These are phyloP conservation scores for Ascochyta clinopodiicola DNA, from an alignment of 2,329 filamentous ascomycete species.

Conservation along the genomic window DNA sequence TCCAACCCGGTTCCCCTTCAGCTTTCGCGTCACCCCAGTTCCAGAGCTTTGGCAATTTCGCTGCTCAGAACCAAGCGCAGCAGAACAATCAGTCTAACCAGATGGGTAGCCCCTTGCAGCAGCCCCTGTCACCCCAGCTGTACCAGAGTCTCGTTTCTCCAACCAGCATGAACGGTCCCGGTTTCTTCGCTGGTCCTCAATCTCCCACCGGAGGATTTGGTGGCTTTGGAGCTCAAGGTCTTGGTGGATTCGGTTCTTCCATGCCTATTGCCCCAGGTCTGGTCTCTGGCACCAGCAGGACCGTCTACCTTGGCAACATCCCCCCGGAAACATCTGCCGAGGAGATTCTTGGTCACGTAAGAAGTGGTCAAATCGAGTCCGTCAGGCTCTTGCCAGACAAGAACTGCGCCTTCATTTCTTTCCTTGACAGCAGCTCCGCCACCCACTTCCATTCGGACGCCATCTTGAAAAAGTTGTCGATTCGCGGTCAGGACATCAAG, in stretches of 20 bases:
- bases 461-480: conserved; percentile 98
- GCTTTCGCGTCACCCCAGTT: conserved; percentile 93
- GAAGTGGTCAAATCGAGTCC: conserved; percentile 98
- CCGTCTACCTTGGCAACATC: conserved; percentile 97
- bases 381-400: conserved; percentile 95
- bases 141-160: conserved; percentile 89
- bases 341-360: conserved; percentile 93
- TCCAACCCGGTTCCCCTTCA: conserved; percentile 91
- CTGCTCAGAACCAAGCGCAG: conserved; percentile 62
- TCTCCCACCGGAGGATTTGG: conserved; percentile 82
- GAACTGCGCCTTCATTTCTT: conserved; percentile 99
- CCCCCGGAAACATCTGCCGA: conserved; percentile 97
- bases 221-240: conserved; percentile 65
- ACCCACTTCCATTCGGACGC: conserved; percentile 99
- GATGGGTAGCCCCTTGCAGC: conserved; percentile 73
- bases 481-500: conserved; percentile 99
- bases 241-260: conserved; percentile 72
- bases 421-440: conserved; percentile 94
- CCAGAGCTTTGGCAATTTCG: conserved; percentile 78
- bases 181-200: conserved; percentile 81
- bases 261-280: conserved; percentile 79
- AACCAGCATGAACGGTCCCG: conserved; percentile 79
- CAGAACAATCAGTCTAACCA: conserved; percentile 66
- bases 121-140: conserved; percentile 76
- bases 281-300: conserved; percentile 89